Evolutionary conservation across 768 basidiomycete genomes (phyloP).

Genomic region (Boletus sp.): DNA sequence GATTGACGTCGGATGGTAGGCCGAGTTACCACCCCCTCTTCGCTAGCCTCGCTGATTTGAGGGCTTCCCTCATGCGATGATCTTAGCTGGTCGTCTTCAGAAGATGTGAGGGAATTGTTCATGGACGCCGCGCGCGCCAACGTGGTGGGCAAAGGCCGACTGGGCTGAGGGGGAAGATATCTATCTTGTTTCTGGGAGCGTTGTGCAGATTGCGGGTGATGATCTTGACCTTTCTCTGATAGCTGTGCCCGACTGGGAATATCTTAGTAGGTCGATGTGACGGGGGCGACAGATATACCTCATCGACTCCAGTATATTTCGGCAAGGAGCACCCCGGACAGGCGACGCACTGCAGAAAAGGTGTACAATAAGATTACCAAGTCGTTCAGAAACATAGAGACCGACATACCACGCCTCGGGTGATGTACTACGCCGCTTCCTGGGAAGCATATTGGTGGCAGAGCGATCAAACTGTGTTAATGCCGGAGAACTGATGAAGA

Average conservation of each 20-base stretch:
- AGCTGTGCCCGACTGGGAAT: constrained; percentile 21
- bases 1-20: constrained; percentile 23
- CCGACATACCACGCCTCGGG: constrained; percentile 28
- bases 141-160: constrained; percentile 5
- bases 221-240: constrained; percentile 18
- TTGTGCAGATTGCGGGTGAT: constrained; percentile 6
- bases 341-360: constrained; percentile 12
- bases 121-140: constrained; percentile 15
- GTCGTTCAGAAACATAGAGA: neutral
- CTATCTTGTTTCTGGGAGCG: constrained; percentile 14
- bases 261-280: constrained; percentile 7
- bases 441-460: constrained; percentile 30
- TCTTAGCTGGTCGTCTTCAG: constrained; percentile 29
- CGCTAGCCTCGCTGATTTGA: constrained; percentile 32
- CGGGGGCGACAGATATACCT: constrained; percentile 18
- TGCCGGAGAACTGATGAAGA: constrained; percentile 27
- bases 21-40: constrained; percentile 16
- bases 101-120: constrained; percentile 21
- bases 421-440: constrained; percentile 33
- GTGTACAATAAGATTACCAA: constrained; percentile 11
- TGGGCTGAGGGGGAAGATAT: constrained; percentile 1
- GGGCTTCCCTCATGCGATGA: constrained; percentile 30
- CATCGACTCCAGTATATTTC: constrained; percentile 24
- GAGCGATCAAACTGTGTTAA: constrained; percentile 25
- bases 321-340: constrained; percentile 13